Percentiles rank a stretch among this genome's conserved stretches.
phyloP scores from a whole-genome alignment of 2,329 filamentous ascomycete genomes.

The Aspergillus piperis region DNA sequence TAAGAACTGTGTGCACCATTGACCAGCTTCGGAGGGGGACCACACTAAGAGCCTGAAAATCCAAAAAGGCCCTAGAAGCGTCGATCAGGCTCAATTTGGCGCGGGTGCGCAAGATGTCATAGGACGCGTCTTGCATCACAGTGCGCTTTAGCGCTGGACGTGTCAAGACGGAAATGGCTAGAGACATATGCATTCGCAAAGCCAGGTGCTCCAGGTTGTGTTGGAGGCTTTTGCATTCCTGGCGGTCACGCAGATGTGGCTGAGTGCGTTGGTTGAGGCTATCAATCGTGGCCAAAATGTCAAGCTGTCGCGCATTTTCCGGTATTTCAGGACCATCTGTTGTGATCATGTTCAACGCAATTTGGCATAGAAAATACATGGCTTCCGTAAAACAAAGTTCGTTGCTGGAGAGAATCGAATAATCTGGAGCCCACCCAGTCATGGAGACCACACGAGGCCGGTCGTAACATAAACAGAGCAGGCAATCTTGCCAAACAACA shows the following conservation, averaged over 20 bases:
- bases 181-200: slow-evolving; percentile 57
- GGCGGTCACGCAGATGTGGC: slow-evolving; percentile 52
- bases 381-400: slow-evolving; percentile 29
- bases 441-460: slow-evolving; percentile 33
- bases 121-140: slow-evolving; percentile 7
- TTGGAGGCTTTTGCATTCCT: slow-evolving; percentile 34
- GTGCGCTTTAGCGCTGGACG: slow-evolving; percentile 54
- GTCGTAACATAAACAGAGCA: slow-evolving; percentile 38
- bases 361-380: slow-evolving; percentile 32
- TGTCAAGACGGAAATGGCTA: slow-evolving; percentile 58
- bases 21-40: slow-evolving; percentile 37
- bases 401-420: slow-evolving; percentile 11
- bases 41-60: slow-evolving; percentile 34
- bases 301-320: slow-evolving; percentile 21
- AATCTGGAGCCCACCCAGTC: slow-evolving; percentile 25
- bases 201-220: slow-evolving; percentile 59
- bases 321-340: slow-evolving; percentile 40
- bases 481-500: slow-evolving; percentile 40
- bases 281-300: slow-evolving; percentile 48
- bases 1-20: slow-evolving; percentile 38
- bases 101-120: slow-evolving; percentile 21
- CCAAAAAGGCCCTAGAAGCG: slow-evolving; percentile 34
- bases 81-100: slow-evolving; percentile 30
- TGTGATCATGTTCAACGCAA: slow-evolving; percentile 41
- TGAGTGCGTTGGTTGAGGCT: slow-evolving; percentile 48